phyloP scores from a whole-genome alignment of 2,329 filamentous ascomycete genomes.

The Gnomoniopsis sp. region DNA sequence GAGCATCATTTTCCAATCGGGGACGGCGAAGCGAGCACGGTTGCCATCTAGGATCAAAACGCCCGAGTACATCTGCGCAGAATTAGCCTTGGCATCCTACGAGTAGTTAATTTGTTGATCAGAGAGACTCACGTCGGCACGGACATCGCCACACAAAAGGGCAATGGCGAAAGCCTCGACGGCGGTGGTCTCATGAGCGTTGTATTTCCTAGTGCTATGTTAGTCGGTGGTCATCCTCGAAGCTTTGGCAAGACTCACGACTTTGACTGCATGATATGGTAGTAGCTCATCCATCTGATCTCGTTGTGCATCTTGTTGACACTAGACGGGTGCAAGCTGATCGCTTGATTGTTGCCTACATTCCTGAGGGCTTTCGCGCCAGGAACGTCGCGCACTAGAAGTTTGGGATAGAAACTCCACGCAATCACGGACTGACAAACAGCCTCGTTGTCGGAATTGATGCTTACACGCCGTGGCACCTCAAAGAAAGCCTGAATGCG shows the following conservation, averaged over 20 bases:
- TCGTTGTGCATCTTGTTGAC: conserved; percentile 74
- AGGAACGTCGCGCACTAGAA: conserved; percentile 72
- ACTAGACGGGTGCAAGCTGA: conserved; percentile 82
- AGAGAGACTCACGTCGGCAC: conserved; percentile 65
- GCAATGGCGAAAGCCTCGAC: conserved; percentile 80
- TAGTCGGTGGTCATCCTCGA: conserved; percentile 21
- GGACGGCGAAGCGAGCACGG: conserved; percentile 74
- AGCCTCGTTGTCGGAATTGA: conserved; percentile 75
- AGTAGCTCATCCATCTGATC: conserved; percentile 85
- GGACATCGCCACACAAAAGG: conserved; percentile 82
- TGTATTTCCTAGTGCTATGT: conserved; percentile 59
- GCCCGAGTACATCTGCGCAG: conserved; percentile 71
- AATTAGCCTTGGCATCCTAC: neutral
- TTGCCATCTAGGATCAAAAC: conserved; percentile 86
- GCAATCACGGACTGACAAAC: conserved; percentile 80
- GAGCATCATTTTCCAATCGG: conserved; percentile 87
- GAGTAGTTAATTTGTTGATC: neutral
- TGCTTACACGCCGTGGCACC: conserved; percentile 72
- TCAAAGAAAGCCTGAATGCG: conserved; percentile 71
- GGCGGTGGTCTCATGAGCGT: conserved; percentile 84
- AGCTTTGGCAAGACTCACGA: conserved; percentile 47
- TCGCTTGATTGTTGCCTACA: conserved; percentile 85
- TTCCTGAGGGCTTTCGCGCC: conserved; percentile 79
- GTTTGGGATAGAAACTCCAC: conserved; percentile 94
- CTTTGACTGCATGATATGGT: conserved; percentile 94